A percentile compares a stretch with the other conserved stretches of the same genome.
Evolutionary conservation across 208 protist species (phyloP).

Genomic region (Sergeia podlipaevii): DNA sequence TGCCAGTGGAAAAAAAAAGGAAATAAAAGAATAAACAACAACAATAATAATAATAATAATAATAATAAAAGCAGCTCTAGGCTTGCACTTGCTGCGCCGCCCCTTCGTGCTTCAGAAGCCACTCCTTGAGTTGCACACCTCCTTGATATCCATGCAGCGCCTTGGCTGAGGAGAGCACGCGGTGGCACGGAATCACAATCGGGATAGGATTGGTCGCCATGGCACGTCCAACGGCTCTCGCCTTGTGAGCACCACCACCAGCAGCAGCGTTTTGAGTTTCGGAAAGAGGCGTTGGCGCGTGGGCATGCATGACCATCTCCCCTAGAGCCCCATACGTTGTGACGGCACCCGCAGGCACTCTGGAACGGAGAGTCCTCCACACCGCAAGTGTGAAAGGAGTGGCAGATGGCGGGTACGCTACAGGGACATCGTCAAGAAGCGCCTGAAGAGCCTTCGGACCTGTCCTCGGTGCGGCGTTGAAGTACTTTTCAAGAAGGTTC

Average conservation of each 20-base stretch:
- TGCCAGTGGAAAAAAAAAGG: too few species aligned
- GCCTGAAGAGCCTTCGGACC: conserved; percentile 15
- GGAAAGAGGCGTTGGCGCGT: neutral
- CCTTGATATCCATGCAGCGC: conserved; percentile 54
- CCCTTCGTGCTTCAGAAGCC: conserved; percentile 63
- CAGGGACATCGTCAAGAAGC: conserved; percentile 26
- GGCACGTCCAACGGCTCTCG: conserved; percentile 56
- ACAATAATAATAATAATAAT: too few species aligned
- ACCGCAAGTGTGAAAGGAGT: conserved; percentile 27
- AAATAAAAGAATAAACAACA: too few species aligned
- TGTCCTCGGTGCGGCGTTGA: conserved; percentile 9
- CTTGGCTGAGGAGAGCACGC: conserved; percentile 46
- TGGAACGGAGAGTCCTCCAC: conserved; percentile 38
- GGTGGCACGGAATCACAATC: conserved; percentile 71
- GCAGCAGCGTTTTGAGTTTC: neutral
- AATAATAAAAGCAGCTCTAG: too few species aligned
- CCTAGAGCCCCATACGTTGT: conserved; percentile 55
- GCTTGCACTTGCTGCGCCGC: too few species aligned
- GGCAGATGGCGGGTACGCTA: conserved; percentile 31
- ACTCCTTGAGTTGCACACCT: conserved; percentile 60
- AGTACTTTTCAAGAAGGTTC: conserved; percentile 28
- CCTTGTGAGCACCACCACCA: neutral
- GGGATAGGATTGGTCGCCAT: conserved; percentile 60
- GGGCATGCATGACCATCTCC: conserved; percentile 11
- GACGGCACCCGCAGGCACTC: conserved; percentile 31